Base-by-base conservation (phyloP, 2,329 filamentous ascomycete species). In the Atkinsonella hypoxylon region DNA sequence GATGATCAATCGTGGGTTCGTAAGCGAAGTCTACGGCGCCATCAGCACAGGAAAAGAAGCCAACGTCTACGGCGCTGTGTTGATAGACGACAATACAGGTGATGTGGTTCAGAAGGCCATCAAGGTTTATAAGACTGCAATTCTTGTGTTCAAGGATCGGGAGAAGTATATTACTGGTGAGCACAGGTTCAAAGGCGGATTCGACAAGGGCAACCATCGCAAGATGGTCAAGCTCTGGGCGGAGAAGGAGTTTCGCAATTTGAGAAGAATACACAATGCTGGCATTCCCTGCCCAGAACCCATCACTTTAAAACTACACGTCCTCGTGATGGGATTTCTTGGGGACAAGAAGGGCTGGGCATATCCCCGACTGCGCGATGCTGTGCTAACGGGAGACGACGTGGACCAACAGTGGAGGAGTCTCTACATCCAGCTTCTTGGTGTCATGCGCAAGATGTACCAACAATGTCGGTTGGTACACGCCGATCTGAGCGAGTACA, bases 201-300 rank as follows among this genome's bases (percentile, higher is more conserved):
- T 91, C 64, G 93, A 91, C 70, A 97, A 96, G 74, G 86, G 86
- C 57, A 95, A 89, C 70, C 95, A 89, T 71, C 81, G 90, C 46
- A 89, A 91, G 58, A 97, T 97, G 91, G 91, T 98, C 58, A 95
- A 95, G 68, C 76, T 96, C 22, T 98, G 93, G 93, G 94, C 94
- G 0, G 91, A 98, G 70, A 98, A 98, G 70, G 93, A 98, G 70
- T 95, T 94, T 72, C 81, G 93, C 41, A 98, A 98, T 68, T 69
- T 98, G 61, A 83, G 89, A 58, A 79, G 93, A 51, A 84, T 98
- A 55, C 75, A 94, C 66, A 73, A 81, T 6, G 85, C 90, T 8
- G 88, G 87, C 8, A 95, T 98, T 50, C 86, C 89, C 6, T 95
- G 87, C 58, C 93, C 93, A 0, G 88, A 95, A 63, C 90, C 93